These are phyloP conservation scores for Cornus florida DNA, from an alignment of 148 eudicot genomes.

Conservation along the genomic window DNA sequence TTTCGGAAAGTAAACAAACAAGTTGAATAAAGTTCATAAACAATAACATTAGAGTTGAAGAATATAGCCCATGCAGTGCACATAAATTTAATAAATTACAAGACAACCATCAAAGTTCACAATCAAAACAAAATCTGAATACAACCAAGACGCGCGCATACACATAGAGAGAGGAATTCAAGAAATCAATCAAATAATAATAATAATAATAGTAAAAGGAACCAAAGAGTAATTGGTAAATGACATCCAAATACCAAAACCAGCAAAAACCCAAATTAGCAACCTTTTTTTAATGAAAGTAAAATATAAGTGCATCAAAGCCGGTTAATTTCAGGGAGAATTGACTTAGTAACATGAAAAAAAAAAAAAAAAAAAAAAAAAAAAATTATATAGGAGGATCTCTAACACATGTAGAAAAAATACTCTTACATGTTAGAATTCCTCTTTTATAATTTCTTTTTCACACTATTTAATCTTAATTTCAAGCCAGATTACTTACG, in stretches of 20 bases:
- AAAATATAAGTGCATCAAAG: neutral
- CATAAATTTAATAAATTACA: too few relatives aligned
- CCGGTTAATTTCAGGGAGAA: neutral
- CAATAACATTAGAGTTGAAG: conserved; percentile 7
- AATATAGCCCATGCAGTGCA: conserved; percentile 3
- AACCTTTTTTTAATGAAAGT: neutral
- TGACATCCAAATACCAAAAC: neutral
- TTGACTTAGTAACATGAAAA: neutral
- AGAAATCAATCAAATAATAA: neutral
- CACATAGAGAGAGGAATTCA: neutral
- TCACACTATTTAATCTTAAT: too few relatives aligned
- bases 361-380: too few relatives aligned
- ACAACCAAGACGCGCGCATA: neutral
- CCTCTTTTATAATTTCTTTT: too few relatives aligned
- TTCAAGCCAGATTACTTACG: too few relatives aligned
- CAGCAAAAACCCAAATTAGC: neutral
- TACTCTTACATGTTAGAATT: too few relatives aligned
- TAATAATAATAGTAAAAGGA: neutral
- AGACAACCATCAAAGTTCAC: neutral
- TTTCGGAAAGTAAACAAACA: neutral
- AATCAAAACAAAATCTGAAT: neutral
- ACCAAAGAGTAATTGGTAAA: neutral
- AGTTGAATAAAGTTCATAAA: neutral
- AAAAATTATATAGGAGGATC: too few relatives aligned
- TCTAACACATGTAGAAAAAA: too few relatives aligned